Evolutionary conservation across 2,329 filamentous ascomycete genomes (phyloP), one percentile per base, ranked within the genome.

Genomic region (Clonostachys rosea): DNA sequence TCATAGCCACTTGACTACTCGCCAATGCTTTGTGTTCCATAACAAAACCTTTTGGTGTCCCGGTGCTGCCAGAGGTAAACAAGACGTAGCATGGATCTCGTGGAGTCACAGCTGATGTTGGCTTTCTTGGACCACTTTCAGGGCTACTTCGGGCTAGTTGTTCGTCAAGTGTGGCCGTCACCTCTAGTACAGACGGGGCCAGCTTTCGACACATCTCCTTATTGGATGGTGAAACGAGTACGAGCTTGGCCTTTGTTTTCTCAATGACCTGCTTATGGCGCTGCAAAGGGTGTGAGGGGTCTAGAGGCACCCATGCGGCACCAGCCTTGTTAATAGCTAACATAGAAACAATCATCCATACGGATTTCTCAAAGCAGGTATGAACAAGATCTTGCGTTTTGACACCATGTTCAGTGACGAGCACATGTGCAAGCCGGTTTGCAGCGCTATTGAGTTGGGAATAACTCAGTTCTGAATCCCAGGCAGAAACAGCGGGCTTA

Each of bases 1-100:
- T 33, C 24, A 42, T 42, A 14, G 45, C 45, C 9, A 6, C 14
- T 9, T 16, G 14, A 9, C 33, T 39, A 11, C 20, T 46, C 16
- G 20, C 13, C 7, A 46, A 39, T n/a, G 45, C 36, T 14, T 35
- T 40, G 30, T 46, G 45, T 34, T 46, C 45, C 42, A 54, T 49
- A 16, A 79, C 64, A 17, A 80, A 75, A 24, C 78, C 78, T 62
- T 81, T 81, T 12, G 78, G 78, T 43, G 69, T 69, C 8, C 78
- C 78, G 1, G 78, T 81, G 47, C 75, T 81, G n/a, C 78, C 78
- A 4, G 77, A 81, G 24, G 78, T 81, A 56, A 80, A 81, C 24
- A 46, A 17, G 13, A 46, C 16, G 30, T 46, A 46, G 24, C 30
- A 37, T 7, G 45, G 33, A 12, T 46, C 36, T 18, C 37, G 24